Percentiles rank a stretch among this genome's conserved stretches.
These are phyloP conservation scores for Holtermannia corniformis DNA, from an alignment of 768 basidiomycete genomes.

Conservation along the genomic window DNA sequence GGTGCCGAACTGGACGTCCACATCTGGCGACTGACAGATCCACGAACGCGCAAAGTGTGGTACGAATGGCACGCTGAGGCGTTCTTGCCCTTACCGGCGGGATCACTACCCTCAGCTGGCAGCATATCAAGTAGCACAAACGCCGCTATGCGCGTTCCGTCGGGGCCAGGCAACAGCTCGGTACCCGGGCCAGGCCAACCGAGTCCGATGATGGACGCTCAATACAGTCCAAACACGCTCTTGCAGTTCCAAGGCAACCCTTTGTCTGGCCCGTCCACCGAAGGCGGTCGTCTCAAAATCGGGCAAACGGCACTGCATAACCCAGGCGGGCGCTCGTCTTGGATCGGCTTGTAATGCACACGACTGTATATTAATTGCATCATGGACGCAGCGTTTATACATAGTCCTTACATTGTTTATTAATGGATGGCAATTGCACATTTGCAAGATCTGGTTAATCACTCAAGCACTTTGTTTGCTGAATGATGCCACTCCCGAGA, in stretches of 20 bases:
- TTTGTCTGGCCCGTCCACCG: conserved; percentile 9
- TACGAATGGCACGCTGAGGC: conserved; percentile 98
- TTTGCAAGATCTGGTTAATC: not conserved
- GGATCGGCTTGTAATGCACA: conserved; percentile 77
- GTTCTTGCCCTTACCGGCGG: conserved; percentile 53
- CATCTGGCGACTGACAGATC: conserved; percentile 86
- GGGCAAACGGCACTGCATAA: conserved; percentile 91
- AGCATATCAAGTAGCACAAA: conserved; percentile 1
- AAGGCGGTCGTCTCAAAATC: conserved; percentile 57
- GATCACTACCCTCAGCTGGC: conserved; percentile 2
- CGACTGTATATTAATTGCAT: too few species aligned
- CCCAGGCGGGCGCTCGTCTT: conserved; percentile 77
- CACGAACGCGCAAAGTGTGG: conserved; percentile 69
- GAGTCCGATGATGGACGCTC: conserved; percentile 65
- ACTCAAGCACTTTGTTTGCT: conserved; percentile 11
- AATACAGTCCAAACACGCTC: conserved; percentile 13
- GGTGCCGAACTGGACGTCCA: conserved; percentile 86
- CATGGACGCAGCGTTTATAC: too few species aligned
- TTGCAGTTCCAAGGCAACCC: not conserved
- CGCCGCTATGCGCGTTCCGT: not conserved
- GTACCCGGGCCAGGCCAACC: conserved; percentile 38
- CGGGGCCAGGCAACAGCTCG: conserved; percentile 2
- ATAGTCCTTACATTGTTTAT: too few species aligned
- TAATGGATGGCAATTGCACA: too few species aligned
- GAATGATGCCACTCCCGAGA: conserved; percentile 70